phyloP scores from a whole-genome alignment of 164 flowering plant species.

The Cinnamomum micranthum region DNA sequence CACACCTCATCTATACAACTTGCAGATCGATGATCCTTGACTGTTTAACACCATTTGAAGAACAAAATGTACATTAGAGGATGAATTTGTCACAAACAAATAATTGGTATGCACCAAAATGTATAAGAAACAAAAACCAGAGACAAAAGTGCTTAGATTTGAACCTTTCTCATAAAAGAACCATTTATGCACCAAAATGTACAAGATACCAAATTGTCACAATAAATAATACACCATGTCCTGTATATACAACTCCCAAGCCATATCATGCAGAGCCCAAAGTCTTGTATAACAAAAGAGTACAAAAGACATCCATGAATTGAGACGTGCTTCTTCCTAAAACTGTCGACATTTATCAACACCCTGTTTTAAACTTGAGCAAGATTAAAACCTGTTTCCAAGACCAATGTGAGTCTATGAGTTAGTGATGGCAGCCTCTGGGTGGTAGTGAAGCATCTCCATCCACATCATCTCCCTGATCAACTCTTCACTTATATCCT shows the following conservation, averaged over 20 bases:
- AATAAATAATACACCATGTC: not conserved
- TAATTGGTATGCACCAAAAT: too few relatives aligned
- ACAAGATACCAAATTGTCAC: not conserved
- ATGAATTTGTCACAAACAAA: too few relatives aligned
- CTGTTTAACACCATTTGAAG: too few relatives aligned
- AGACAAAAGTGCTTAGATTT: not conserved
- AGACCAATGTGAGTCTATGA: conserved; percentile 18
- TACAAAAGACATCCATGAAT: not conserved
- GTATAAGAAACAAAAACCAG: not conserved
- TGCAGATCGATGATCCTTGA: too few relatives aligned
- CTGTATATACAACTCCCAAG: conserved; percentile 5
- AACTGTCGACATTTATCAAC: not conserved
- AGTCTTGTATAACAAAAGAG: not conserved
- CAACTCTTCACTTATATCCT: conserved; percentile 66
- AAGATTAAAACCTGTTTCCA: not conserved
- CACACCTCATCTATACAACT: too few relatives aligned
- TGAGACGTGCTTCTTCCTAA: conserved; percentile 1
- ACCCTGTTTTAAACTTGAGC: not conserved
- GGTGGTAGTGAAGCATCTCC: conserved; percentile 87
- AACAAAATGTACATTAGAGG: too few relatives aligned
- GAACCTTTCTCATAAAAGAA: not conserved
- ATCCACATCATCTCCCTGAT: conserved; percentile 88
- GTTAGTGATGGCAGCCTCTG: conserved; percentile 50
- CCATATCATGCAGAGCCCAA: not conserved
- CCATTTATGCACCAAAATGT: conserved; percentile 2